Evolutionary conservation across 2,329 filamentous ascomycete genomes (phyloP), one percentile per base, ranked within the genome.

Genomic region (Thielaviopsis cerberus): DNA sequence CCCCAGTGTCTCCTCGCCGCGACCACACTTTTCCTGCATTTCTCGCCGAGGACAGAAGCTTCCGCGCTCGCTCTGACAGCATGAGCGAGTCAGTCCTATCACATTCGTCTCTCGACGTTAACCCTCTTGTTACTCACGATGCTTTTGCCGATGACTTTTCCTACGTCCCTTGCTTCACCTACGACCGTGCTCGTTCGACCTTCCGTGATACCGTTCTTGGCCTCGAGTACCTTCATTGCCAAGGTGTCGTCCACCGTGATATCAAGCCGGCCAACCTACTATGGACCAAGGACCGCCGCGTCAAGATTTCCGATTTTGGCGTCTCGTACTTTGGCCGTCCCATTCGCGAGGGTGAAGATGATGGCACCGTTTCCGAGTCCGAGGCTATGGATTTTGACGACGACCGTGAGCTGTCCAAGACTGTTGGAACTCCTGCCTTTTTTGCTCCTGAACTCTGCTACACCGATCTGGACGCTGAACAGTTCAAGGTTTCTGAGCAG

Each of bases 271-370:
- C 91, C 41, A 97, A 97, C 67, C 76, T 98, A 6, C 76, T 98
- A 6, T 89, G 91, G 74, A 94, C 88, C 55, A 82, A 75, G 64
- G 85, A 89, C 62, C 83, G 90, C 64, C 82, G 85, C 15, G 88
- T 96, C 66, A 98, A 98, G 74, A 98, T 98, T 61, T 97, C 92
- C 4, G 92, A 98, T 67, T 98, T 98, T 72, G 92, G 92, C 30
- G 92, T 98, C 1, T 98, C 92, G 1, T 98, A 97, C 69, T 88
- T 98, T 62, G 92, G 92, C 26, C 82, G 88, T 55, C 88, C 88
- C 1, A 86, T 90, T 59, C 79, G 87, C 45, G 88, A 94, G 53
- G 86, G 86, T 57, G 88, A 94, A 64, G 78, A 82, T 41, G 84
- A 88, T 60, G 85, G 89, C 59, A 83, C 72, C 61, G 82, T 74